Conservation (phyloP, 2,329 filamentous ascomycete species). For the Sporothrix brasiliensis region DNA sequence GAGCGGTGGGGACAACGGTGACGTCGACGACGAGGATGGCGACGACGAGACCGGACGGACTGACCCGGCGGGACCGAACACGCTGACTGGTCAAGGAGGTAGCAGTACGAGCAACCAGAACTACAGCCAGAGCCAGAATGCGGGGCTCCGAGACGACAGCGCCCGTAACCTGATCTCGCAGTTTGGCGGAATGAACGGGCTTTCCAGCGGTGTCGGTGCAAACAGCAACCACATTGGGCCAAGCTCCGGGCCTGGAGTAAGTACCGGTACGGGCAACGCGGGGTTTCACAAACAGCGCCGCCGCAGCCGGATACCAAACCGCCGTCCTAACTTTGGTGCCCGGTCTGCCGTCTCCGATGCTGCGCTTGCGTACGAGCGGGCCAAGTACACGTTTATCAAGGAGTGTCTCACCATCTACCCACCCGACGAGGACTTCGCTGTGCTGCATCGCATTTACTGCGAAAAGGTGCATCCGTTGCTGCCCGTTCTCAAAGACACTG, state of each 20-base stretch:
- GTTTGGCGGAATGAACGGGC: conserved; percentile 18
- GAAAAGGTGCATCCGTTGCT: conserved; percentile 60
- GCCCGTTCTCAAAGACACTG: conserved; percentile 52
- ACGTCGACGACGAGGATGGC: conserved; percentile 20
- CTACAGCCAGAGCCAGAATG: neutral
- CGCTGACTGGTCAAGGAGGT: neutral
- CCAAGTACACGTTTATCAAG: conserved; percentile 34
- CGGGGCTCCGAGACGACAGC: neutral
- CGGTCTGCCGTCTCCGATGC: conserved; percentile 29
- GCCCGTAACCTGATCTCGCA: conserved; percentile 15
- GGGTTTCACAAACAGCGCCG: neutral
- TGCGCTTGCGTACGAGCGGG: conserved; percentile 33
- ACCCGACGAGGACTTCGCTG: conserved; percentile 50
- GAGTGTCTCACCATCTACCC: conserved; percentile 55
- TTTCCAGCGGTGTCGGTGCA: neutral
- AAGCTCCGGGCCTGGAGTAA: too few relatives aligned
- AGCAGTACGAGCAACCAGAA: too few relatives aligned
- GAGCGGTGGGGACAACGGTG: conserved; percentile 5
- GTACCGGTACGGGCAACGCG: neutral
- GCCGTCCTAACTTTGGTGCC: neutral
- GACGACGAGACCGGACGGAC: neutral
- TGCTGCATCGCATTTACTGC: conserved; percentile 52
- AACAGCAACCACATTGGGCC: neutral
- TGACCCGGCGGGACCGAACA: neutral
- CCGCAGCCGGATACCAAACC: neutral